Evolutionary conservation across 345 rosid species (phyloP).

Genomic region (Hibiscus trionum): DNA sequence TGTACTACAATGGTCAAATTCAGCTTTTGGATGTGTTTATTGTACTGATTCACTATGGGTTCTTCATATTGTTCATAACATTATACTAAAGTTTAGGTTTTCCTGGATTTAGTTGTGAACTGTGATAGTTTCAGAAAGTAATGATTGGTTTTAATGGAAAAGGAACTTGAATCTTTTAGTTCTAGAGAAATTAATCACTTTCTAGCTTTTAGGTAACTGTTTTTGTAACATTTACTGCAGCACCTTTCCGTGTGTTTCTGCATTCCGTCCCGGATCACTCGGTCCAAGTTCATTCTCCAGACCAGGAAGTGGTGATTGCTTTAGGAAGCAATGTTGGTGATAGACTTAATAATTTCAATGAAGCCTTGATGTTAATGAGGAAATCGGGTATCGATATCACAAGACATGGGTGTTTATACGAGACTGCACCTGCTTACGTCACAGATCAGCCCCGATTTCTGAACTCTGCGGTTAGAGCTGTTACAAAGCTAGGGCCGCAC

Average conservation of each 20-base stretch:
- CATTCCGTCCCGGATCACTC: slow-evolving; percentile 25
- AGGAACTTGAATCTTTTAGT: background rate
- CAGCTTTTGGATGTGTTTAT: background rate
- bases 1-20: background rate
- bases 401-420: slow-evolving; percentile 77
- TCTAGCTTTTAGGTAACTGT: slow-evolving; percentile 7
- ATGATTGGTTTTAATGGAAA: background rate
- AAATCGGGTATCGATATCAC: slow-evolving; percentile 45
- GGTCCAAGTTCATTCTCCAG: slow-evolving; percentile 49
- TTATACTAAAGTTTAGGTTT: background rate
- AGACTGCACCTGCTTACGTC: slow-evolving; percentile 82
- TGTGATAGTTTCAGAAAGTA: background rate
- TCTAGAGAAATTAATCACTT: background rate
- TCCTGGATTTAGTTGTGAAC: background rate
- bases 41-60: background rate
- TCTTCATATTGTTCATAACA: background rate
- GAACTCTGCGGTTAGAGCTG: slow-evolving; percentile 76
- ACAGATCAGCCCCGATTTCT: slow-evolving; percentile 84
- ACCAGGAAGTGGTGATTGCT: slow-evolving; percentile 85
- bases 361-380: slow-evolving; percentile 62
- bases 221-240: slow-evolving; percentile 22
- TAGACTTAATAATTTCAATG: slow-evolving; percentile 53
- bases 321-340: slow-evolving; percentile 86
- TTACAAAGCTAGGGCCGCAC: slow-evolving; percentile 74
- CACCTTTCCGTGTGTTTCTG: slow-evolving; percentile 24